Conservation (phyloP, 345 rosid genomes). For the Gossypium sturtianum region DNA sequence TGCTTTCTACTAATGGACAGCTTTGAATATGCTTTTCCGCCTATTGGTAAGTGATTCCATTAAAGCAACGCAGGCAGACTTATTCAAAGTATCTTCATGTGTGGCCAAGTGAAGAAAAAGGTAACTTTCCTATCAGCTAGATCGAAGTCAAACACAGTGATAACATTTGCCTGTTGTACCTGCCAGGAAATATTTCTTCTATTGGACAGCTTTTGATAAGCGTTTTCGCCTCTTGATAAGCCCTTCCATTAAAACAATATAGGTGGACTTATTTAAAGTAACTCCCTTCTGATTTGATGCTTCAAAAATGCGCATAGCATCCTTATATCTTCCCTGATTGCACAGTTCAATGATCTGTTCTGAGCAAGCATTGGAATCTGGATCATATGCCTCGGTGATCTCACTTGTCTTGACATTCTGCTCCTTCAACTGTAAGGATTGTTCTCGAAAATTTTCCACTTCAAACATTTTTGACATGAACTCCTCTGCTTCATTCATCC, state of each 20-base stretch:
- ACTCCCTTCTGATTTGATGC: constrained; percentile 38
- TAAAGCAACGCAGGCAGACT: not conserved
- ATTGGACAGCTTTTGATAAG: constrained; percentile 26
- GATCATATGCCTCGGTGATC: constrained; percentile 29
- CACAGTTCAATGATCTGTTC: constrained; percentile 68
- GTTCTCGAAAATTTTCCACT: constrained; percentile 35
- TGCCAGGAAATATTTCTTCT: not conserved
- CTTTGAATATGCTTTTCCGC: not conserved
- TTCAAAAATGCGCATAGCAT: constrained; percentile 35
- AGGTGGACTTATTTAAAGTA: constrained; percentile 32
- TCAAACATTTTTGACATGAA: constrained; percentile 43
- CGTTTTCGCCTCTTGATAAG: constrained; percentile 53
- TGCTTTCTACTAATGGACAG: not conserved
- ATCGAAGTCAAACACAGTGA: not conserved
- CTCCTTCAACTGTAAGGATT: constrained; percentile 22
- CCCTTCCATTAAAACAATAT: constrained; percentile 45
- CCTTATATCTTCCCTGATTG: constrained; percentile 51
- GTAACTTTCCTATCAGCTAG: not conserved
- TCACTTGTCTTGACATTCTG: constrained; percentile 16
- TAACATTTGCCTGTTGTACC: not conserved
- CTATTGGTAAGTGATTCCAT: not conserved
- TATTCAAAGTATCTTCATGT: not conserved
- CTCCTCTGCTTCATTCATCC: constrained; percentile 49
- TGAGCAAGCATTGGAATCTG: constrained; percentile 37
- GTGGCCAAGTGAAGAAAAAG: not conserved